Evolutionary conservation across 2,329 filamentous ascomycete species (phyloP), one percentile per base, ranked within the genome.

Genomic region (Tolypocladium amazonense): DNA sequence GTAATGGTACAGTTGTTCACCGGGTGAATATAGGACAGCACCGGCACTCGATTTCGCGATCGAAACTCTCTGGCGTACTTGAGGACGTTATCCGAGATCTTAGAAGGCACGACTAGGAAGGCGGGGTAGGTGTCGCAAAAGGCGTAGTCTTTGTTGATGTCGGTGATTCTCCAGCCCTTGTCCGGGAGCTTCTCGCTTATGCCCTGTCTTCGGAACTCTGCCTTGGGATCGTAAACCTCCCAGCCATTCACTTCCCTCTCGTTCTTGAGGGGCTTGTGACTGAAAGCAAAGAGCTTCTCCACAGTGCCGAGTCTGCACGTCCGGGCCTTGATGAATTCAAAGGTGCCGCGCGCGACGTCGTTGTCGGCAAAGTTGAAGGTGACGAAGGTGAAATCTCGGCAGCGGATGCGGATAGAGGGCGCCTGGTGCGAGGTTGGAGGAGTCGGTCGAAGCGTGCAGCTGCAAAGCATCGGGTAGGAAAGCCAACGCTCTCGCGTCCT

Each of bases 1-100:
- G 93, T 97, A 64, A 99, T 96, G 30, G 92, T 94, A 73, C 94
- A 97, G 71, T 96, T 96, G 72, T 97, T 99, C 67, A 97, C 81
- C 0, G 91, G 90, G 72, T 99, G 94, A n/a, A 97, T 84, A 73
- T 99, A 99, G 27, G 92, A 92, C 45, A 99, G 77, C 4, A 87
- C 89, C 1, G 94, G 94, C 72, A 99, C 92, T 62, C 94, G 87
- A 63, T 88, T 86, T 61, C 92, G 85, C 0, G 94, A 97, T 57
- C 94, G 88, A 74, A 96, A 97, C 63, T 87, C 84, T 61, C 87
- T 89, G 33, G 92, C 94, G 70, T 99, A 96, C 69, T 96, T 96
- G 56, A 99, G 83, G 56, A 93, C 92, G 69, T 94, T 97, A 74
- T 99, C 94, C n/a, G 93, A 97, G 65, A 99, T 96, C 61, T 84